These are phyloP conservation scores for Mucor irregularis DNA, from an alignment of 371 early-diverging fungal species.

Conservation along the genomic window DNA sequence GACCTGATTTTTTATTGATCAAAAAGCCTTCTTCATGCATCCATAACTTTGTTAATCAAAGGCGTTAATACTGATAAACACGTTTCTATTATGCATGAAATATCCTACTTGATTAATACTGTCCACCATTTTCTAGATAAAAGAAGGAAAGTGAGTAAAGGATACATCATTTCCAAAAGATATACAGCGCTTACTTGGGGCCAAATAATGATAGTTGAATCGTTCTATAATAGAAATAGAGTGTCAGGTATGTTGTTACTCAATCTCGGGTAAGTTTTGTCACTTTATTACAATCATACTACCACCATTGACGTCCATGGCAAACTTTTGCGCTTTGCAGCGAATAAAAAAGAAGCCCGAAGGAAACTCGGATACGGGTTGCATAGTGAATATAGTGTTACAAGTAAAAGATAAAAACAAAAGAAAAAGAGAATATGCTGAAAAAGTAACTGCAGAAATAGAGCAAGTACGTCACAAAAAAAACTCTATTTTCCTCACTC, in stretches of 20 bases:
- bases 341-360: slow-evolving; percentile 49
- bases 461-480: too few relatives aligned
- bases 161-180: not conserved
- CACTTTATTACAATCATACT: slow-evolving; percentile 33
- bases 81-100: not conserved
- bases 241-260: too few relatives aligned
- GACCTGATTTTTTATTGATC: slow-evolving; percentile 53
- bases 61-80: not conserved
- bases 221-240: slow-evolving; percentile 33
- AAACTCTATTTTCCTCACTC: not conserved
- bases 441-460: not conserved
- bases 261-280: not conserved
- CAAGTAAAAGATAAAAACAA: not conserved
- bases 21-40: slow-evolving; percentile 55
- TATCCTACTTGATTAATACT: slow-evolving; percentile 46
- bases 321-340: slow-evolving; percentile 30
- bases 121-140: slow-evolving; percentile 48
- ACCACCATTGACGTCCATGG: slow-evolving; percentile 41
- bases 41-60: slow-evolving; percentile 38
- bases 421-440: not conserved
- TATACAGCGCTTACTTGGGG: slow-evolving; percentile 34
- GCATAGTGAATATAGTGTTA: slow-evolving; percentile 7
- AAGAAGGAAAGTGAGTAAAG: too few relatives aligned
- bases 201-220: slow-evolving; percentile 49
- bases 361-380: slow-evolving; percentile 30